Evolutionary conservation across 306 rosid genomes (phyloP), one percentile per base, ranked within the genome.

Genomic region (Vigna trinervia): DNA sequence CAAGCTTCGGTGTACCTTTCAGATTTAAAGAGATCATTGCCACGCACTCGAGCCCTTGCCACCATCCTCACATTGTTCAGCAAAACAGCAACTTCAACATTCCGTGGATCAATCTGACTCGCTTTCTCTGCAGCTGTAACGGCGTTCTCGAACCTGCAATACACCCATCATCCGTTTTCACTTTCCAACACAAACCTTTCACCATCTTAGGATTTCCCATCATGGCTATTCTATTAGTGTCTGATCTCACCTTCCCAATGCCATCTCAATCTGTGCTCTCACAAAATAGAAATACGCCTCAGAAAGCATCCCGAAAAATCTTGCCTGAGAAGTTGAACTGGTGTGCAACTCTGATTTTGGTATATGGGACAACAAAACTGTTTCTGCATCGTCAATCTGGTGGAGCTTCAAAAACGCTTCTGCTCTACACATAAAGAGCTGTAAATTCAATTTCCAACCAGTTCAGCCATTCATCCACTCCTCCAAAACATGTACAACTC

Each of bases 101-200:
- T 90, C 9, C 92, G 80, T 19, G 92, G 66, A 79, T 95, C 98
- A 72, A 89, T 86, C 71, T 82, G 85, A 41, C 71, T 87, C 38
- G 96, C 97, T 84, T 92, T 92, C 86, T 92, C 98, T 39, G 92
- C 92, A 69, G 90, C 84, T 38, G 88, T 84, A 82, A 95, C 93
- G 61, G 98, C 98, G 89, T 85, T 86, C 87, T 92, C 97, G 84
- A 95, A 90, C 98, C 98, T 95, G 97, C 97, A 92, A 87, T 43
- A 86, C 83, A 95, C 84, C 86, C 87, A 89, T 82, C 85, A 84
- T 84, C 82, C 68, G 83, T 65, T 85, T 87, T 85, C 89, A 87
- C 86, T 79, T 89, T 71, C 84, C 87, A 74, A 81, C 75, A 81
- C 69, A 80, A 84, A 73, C 82, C 58, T 15, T 74, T 76, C 20